Conservation (phyloP, 2,329 filamentous ascomycete species). For the Aspergillus ibericus region DNA sequence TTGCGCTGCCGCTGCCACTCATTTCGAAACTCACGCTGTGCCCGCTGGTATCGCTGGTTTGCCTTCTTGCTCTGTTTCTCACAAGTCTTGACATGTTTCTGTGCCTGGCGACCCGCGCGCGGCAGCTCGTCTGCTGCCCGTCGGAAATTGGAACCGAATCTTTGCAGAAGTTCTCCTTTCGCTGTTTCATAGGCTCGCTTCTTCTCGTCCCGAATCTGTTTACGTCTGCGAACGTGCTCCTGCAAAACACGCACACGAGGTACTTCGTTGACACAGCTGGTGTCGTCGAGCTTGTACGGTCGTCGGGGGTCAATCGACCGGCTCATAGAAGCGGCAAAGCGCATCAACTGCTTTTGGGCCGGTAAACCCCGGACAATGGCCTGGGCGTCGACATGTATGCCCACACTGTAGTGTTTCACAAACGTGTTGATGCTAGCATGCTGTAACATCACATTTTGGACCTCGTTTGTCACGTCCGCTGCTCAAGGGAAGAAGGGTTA, state of each 20-base stretch:
- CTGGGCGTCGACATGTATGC: conserved; percentile 27
- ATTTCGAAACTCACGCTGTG: neutral
- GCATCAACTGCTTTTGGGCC: conserved; percentile 23
- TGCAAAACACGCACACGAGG: neutral
- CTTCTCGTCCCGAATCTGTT: neutral
- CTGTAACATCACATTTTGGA: conserved; percentile 27
- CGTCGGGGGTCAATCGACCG: conserved; percentile 24
- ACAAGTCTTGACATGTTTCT: neutral
- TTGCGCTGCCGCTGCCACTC: neutral
- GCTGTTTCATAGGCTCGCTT: neutral
- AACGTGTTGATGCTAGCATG: conserved; percentile 29
- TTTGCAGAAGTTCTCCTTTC: neutral
- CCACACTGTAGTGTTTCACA: conserved; percentile 28
- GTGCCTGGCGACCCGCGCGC: neutral
- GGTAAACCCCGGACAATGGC: conserved; percentile 20
- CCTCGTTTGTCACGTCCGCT: conserved; percentile 19
- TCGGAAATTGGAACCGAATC: neutral
- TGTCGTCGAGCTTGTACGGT: conserved; percentile 16
- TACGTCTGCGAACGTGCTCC: neutral
- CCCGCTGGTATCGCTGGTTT: neutral
- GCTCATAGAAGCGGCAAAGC: conserved; percentile 29
- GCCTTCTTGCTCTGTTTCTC: neutral
- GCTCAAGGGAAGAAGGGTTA: neutral
- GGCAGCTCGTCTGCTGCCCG: neutral
- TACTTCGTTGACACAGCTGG: neutral